Conservation (phyloP, 208 protist genomes). For the Crithidia fasciculata region DNA sequence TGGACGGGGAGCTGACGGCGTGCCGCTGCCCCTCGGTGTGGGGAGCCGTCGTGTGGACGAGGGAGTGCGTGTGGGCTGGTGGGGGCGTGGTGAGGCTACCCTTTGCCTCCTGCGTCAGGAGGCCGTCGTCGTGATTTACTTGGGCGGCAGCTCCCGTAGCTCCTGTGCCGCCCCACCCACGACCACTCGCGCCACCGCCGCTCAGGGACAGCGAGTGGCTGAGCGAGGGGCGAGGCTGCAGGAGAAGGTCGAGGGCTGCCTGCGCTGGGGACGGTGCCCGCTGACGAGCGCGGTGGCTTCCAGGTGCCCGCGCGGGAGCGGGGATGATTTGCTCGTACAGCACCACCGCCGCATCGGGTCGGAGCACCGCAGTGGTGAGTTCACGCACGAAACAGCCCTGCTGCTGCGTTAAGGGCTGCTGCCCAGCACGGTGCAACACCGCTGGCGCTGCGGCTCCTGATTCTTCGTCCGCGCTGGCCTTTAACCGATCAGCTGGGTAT, state of each 20-base stretch:
- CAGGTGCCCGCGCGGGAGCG: slow-evolving; percentile 1
- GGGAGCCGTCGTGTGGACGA: neutral
- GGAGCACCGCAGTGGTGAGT: slow-evolving; percentile 19
- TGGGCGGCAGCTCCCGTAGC: neutral
- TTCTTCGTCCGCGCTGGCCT: no score
- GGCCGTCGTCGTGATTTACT: neutral
- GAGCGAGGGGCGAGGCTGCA: neutral
- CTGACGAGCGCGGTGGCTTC: neutral
- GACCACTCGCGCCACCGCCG: neutral
- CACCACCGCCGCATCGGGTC: slow-evolving; percentile 40
- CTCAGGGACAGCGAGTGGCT: slow-evolving; percentile 5
- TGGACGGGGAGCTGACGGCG: neutral
- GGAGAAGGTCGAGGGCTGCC: slow-evolving; percentile 3
- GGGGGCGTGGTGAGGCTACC: no score
- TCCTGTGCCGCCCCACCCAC: neutral
- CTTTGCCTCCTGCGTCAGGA: neutral
- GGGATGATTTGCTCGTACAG: slow-evolving; percentile 40
- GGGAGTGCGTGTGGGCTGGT: neutral
- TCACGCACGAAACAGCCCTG: slow-evolving; percentile 5
- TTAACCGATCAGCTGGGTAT: no score
- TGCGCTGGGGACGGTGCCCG: neutral
- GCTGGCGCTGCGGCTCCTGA: neutral
- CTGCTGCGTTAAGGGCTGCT: slow-evolving; percentile 1
- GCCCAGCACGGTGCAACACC: neutral
- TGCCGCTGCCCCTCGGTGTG: neutral